phyloP scores from a whole-genome alignment of 2,329 filamentous ascomycete species.

The Penicillium hordei region DNA sequence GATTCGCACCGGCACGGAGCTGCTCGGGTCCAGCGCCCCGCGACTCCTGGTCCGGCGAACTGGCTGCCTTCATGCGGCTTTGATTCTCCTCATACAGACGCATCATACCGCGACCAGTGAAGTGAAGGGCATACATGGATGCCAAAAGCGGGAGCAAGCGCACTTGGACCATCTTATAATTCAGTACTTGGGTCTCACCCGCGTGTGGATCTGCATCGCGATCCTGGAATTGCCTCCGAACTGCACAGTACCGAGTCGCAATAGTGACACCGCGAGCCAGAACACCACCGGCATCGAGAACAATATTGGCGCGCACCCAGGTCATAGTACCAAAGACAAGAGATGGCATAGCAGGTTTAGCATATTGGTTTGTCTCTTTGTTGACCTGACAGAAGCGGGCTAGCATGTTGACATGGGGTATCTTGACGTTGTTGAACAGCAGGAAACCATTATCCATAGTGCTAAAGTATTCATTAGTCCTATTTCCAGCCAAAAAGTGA shows the following conservation, averaged over 20 bases:
- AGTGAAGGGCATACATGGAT: conserved; percentile 74
- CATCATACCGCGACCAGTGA: conserved; percentile 76
- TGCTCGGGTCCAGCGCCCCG: conserved; percentile 68
- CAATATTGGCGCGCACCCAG: conserved; percentile 71
- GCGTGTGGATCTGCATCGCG: conserved; percentile 61
- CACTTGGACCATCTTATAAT: conserved; percentile 80
- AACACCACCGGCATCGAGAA: conserved; percentile 69
- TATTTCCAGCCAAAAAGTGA: neutral
- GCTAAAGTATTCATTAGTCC: conserved; percentile 29
- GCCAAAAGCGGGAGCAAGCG: conserved; percentile 71
- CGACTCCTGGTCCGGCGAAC: conserved; percentile 45
- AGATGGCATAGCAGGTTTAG: conserved; percentile 64
- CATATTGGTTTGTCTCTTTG: conserved; percentile 66
- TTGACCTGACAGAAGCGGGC: conserved; percentile 70
- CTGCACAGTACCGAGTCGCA: conserved; percentile 70
- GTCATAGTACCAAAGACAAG: conserved; percentile 75
- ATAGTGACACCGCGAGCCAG: conserved; percentile 76
- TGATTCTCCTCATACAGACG: conserved; percentile 70
- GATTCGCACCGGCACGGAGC: conserved; percentile 63
- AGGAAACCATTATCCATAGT: conserved; percentile 82
- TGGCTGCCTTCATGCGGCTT: conserved; percentile 59
- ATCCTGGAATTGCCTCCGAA: conserved; percentile 76
- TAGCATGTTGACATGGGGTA: conserved; percentile 73
- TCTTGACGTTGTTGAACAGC: conserved; percentile 72
- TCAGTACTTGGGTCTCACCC: conserved; percentile 72